phyloP scores from a whole-genome alignment of 768 basidiomycete genomes.

The Collybia mongolica region DNA sequence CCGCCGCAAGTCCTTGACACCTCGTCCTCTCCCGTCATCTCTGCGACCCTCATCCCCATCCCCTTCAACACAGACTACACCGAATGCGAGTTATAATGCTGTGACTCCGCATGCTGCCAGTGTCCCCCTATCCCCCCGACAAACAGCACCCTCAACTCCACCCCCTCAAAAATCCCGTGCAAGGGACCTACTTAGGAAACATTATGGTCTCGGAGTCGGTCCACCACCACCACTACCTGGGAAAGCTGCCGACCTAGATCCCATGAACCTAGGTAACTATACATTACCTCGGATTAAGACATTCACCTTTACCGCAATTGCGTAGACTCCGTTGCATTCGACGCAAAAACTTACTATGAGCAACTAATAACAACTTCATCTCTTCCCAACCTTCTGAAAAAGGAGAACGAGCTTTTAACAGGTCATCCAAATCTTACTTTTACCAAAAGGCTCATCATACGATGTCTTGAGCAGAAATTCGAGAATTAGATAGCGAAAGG shows the following conservation, averaged over 20 bases:
- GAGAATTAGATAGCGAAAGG: conserved; percentile 82
- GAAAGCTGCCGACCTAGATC: conserved; percentile 58
- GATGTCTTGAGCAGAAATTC: conserved; percentile 58
- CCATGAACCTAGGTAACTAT: conserved; percentile 75
- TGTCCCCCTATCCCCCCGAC: conserved; percentile 24
- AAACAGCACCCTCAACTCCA: conserved; percentile 26
- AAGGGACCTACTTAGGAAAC: conserved; percentile 76
- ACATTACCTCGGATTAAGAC: too few relatives aligned
- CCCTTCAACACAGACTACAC: conserved; percentile 19
- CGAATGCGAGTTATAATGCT: conserved; percentile 11
- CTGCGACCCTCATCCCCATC: conserved; percentile 39
- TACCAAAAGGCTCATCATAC: neutral
- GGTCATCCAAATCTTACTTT: conserved; percentile 36
- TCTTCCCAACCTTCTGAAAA: conserved; percentile 68
- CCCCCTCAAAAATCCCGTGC: conserved; percentile 56
- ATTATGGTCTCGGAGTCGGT: conserved; percentile 83
- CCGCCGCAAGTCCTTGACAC: conserved; percentile 22
- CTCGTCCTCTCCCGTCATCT: conserved; percentile 41
- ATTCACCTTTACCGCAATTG: neutral
- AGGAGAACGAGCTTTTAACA: conserved; percentile 77
- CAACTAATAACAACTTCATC: conserved; percentile 83
- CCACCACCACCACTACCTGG: conserved; percentile 62
- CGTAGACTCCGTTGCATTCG: conserved; percentile 78
- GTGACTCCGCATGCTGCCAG: neutral
- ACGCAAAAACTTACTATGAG: conserved; percentile 82